Evolutionary conservation across 306 rosid genomes (phyloP), one percentile per base, ranked within the genome.

Genomic region (Aeschynomene evenia): DNA sequence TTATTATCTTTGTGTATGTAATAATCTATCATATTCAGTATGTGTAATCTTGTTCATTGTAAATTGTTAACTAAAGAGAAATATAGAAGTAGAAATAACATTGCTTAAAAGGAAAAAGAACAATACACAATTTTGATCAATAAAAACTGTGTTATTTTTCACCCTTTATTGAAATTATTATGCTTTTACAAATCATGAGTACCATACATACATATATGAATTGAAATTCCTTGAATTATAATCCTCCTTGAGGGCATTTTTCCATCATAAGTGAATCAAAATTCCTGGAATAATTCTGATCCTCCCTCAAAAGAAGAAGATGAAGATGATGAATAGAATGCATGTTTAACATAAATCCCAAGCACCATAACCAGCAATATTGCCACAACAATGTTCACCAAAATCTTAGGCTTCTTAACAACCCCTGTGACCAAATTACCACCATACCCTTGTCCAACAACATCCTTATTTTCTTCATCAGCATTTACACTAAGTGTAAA

Each of bases 371-470:
- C 45, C 73, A 85, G 20, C 37, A 82, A 58, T 23, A 54, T 45
- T 13, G 70, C 77, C 45, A 89, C 66, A 58, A 60, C 16, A 36
- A 80, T 31, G 61, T 85, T 89, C 6, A 78, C 12, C 84, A 77
- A 57, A 33, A 57, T 52, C 78, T 63, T 85, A 22, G 72, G 50
- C 72, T 29, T 72, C 77, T 13, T 78, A 13, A 21, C 68, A 0
- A 48, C 6, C 19, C 55, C 49, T 33, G 45, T 31, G 36, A 46
- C 26, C 37, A 74, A 19, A 45, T 1, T 16, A 23, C 71, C 72
- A 55, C 40, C 26, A 22, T 45, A 39, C 0, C 51, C 59, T 49
- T 59, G 34, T 6, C 52, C 36, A 54, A 28, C 59, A 68, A 28
- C 59, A 68, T 66, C 62, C 43, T 13, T 48, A 36, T 57, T n/a